A percentile compares a stretch with the other conserved stretches of the same genome.
These are phyloP conservation scores for Thinopyrum elongatum DNA, from an alignment of 176 grass and related monocot genomes.

Conservation along the genomic window DNA sequence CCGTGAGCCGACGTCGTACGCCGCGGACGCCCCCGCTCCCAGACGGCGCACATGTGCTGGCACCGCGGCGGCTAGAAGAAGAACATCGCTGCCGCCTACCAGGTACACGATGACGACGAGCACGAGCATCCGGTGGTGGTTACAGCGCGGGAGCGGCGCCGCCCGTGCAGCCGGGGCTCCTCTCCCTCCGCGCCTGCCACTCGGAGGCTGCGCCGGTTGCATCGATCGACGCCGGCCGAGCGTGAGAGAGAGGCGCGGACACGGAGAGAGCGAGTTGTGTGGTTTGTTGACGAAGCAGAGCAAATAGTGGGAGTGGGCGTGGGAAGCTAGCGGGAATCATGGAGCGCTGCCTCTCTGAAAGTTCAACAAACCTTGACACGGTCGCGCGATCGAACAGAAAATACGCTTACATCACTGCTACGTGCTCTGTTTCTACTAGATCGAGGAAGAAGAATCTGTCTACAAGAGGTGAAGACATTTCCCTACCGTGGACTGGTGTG, in stretches of 20 bases:
- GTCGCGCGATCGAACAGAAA: not conserved
- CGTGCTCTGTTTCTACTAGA: not conserved
- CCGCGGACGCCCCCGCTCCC: not conserved
- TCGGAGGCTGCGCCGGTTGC: not conserved
- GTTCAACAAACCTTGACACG: not conserved
- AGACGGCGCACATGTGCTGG: not conserved
- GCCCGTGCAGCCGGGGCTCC: not conserved
- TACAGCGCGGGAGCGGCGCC: not conserved
- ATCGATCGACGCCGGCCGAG: not conserved
- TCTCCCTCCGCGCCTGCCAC: not conserved
- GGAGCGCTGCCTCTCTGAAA: conserved; percentile 1
- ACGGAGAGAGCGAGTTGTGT: not conserved
- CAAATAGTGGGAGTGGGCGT: conserved; percentile 1
- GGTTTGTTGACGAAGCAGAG: not conserved
- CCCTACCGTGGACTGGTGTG: too few relatives aligned
- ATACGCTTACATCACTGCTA: not conserved
- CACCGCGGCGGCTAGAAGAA: not conserved
- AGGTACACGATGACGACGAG: conserved; percentile 1
- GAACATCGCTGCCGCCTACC: not conserved
- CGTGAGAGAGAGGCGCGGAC: not conserved
- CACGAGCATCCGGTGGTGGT: not conserved
- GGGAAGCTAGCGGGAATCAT: conserved; percentile 41
- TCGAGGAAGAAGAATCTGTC: not conserved
- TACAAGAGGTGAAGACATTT: too few relatives aligned
- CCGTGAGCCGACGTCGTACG: conserved; percentile 27